phyloP scores from a whole-genome alignment of 495 filamentous ascomycete species.

The Penicillium malachiteum region DNA sequence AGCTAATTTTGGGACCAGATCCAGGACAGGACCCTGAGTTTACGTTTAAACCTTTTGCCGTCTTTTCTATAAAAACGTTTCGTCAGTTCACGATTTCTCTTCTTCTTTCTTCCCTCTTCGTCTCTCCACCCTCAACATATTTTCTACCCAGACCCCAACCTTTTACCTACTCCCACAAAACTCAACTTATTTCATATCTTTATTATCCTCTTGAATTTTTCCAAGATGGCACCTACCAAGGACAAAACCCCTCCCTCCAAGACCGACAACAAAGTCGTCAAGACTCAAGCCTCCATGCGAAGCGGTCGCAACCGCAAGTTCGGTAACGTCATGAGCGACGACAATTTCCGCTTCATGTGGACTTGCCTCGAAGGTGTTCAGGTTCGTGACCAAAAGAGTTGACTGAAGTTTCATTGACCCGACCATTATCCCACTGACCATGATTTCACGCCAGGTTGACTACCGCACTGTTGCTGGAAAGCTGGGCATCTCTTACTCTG shows the following conservation, averaged over 20 bases:
- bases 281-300: not conserved
- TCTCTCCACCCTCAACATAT: too few relatives aligned
- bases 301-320: not conserved
- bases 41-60: too few relatives aligned
- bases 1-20: too few relatives aligned
- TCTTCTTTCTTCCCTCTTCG: too few relatives aligned
- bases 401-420: not conserved
- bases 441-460: not conserved
- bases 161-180: too few relatives aligned
- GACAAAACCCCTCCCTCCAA: too few relatives aligned
- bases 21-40: too few relatives aligned
- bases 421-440: not conserved
- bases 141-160: too few relatives aligned
- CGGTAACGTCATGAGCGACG: not conserved
- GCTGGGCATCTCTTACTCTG: not conserved
- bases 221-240: not conserved
- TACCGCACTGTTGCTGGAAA: not conserved
- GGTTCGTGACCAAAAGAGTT: not conserved
- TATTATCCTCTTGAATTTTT: too few relatives aligned
- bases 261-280: not conserved
- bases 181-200: too few relatives aligned
- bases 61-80: too few relatives aligned
- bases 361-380: not conserved
- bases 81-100: too few relatives aligned
- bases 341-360: not conserved